These are phyloP conservation scores for Collybia nuda DNA, from an alignment of 768 basidiomycete genomes.

Conservation along the genomic window DNA sequence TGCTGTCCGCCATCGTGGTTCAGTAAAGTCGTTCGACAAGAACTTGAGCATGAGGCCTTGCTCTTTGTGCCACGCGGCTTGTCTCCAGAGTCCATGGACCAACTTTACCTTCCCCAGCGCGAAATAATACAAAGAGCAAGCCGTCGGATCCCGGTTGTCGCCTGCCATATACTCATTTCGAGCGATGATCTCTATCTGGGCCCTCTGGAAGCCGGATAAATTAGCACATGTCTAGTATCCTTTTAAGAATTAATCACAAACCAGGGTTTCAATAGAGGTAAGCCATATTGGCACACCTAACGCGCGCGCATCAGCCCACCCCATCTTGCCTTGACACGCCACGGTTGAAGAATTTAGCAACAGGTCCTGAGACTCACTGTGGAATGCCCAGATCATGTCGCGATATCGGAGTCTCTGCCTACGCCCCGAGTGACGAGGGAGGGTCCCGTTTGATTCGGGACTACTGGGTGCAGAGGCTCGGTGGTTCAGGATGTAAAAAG, in stretches of 20 bases:
- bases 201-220: conserved; percentile 47
- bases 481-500: conserved; percentile 82
- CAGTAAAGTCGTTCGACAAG: conserved; percentile 83
- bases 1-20: conserved; percentile 85
- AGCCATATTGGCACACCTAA: conserved; percentile 90
- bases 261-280: conserved; percentile 74
- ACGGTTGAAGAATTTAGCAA: conserved; percentile 67
- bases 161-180: conserved; percentile 91
- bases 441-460: conserved; percentile 39
- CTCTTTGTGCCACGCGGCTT: conserved; percentile 92
- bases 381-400: conserved; percentile 96
- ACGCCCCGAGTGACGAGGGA: conserved; percentile 50
- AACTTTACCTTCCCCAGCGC: conserved; percentile 90
- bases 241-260: conserved; percentile 33
- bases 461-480: conserved; percentile 53
- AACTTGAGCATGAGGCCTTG: conserved; percentile 90
- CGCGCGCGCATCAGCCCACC: conserved; percentile 86
- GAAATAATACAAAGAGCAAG: conserved; percentile 92
- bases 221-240: background rate
- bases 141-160: conserved; percentile 84
- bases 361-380: conserved; percentile 91
- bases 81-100: conserved; percentile 94
- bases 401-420: conserved; percentile 85
- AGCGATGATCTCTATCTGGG: conserved; percentile 84
- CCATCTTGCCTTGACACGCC: conserved; percentile 83